These are phyloP conservation scores for Chamaecrista fasciculata DNA, from an alignment of 306 rosid genomes.

Conservation along the genomic window DNA sequence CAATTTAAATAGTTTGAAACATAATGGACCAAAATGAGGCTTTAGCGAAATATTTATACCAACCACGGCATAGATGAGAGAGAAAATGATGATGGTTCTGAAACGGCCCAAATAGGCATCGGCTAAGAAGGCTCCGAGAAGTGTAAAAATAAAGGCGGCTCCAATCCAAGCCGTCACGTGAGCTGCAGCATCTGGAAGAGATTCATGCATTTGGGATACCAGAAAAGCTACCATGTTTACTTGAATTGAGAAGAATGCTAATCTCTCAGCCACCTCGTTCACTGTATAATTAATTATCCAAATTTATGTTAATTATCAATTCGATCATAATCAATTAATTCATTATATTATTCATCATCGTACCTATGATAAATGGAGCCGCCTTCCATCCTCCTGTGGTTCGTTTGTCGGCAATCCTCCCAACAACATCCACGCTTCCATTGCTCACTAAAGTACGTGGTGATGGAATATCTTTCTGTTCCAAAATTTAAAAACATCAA, in stretches of 20 bases:
- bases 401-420: slow-evolving; percentile 45
- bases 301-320: not conserved
- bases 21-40: too few species aligned
- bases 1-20: too few species aligned
- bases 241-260: slow-evolving; percentile 48
- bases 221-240: slow-evolving; percentile 56
- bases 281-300: slow-evolving; percentile 14
- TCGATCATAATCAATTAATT: not conserved
- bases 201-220: slow-evolving; percentile 43
- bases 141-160: slow-evolving; percentile 49
- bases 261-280: slow-evolving; percentile 58
- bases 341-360: not conserved
- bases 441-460: slow-evolving; percentile 39
- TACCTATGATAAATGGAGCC: slow-evolving; percentile 55
- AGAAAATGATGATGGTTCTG: slow-evolving; percentile 54
- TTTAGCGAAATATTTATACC: too few species aligned
- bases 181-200: slow-evolving; percentile 52
- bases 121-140: slow-evolving; percentile 48
- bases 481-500: not conserved
- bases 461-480: slow-evolving; percentile 33
- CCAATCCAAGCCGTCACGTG: slow-evolving; percentile 62
- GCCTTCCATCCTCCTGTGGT: slow-evolving; percentile 68
- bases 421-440: slow-evolving; percentile 45
- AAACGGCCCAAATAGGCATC: slow-evolving; percentile 63
- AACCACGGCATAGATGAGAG: slow-evolving; percentile 24